Evolutionary conservation across 1,284 basidiomycete genomes (phyloP).

Genomic region (Austroboletus niveus): DNA sequence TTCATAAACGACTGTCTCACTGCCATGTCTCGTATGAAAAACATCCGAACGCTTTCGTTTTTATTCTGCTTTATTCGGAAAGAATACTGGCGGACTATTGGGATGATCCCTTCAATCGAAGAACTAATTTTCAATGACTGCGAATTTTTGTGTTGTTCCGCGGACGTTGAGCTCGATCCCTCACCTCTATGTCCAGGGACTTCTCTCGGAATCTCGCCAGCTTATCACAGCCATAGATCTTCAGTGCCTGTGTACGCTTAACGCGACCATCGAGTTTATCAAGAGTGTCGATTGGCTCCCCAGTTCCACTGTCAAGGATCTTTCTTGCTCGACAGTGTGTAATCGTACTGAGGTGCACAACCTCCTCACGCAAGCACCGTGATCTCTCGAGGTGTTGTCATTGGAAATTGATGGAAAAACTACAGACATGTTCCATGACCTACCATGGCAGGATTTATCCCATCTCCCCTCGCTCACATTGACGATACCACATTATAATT

Average conservation of each 20-base stretch:
- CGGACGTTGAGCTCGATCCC: background rate
- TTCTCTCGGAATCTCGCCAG: background rate
- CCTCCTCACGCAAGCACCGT: background rate
- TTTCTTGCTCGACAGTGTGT: background rate
- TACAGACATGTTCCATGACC: background rate
- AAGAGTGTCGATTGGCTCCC: background rate
- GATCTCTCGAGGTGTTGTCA: background rate
- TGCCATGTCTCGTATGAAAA: conserved; percentile 19
- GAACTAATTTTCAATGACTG: conserved; percentile 10
- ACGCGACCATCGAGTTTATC: background rate
- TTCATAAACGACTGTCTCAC: conserved; percentile 1
- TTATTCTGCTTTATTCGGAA: conserved; percentile 1
- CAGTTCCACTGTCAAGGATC: conserved; percentile 5
- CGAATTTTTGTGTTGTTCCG: background rate
- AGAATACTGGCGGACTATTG: conserved; percentile 16
- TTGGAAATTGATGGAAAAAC: background rate
- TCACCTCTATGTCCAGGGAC: background rate
- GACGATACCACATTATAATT: no score
- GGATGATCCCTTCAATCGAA: conserved; percentile 10
- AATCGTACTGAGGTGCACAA: no score
- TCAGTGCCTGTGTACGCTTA: conserved; percentile 1
- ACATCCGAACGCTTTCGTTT: conserved; percentile 17
- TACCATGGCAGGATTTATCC: background rate
- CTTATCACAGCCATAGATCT: background rate
- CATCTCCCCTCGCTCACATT: background rate